Percentiles rank a stretch among this genome's conserved stretches.
Conservation (phyloP, 1,284 basidiomycete genomes). For the Pseudozyma tsukubaensis region DNA sequence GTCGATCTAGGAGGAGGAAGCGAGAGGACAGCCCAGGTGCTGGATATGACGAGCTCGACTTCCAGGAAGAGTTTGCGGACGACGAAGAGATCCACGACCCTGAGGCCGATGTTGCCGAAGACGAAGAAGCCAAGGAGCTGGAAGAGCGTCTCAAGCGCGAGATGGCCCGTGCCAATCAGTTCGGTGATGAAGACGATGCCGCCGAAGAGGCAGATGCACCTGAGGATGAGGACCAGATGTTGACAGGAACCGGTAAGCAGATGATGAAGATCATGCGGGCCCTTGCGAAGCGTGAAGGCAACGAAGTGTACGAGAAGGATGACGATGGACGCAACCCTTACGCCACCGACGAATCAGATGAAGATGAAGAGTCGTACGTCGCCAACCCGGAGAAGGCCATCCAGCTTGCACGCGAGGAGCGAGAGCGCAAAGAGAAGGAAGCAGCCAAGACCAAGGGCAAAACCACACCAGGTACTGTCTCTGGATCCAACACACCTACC, state of each 20-base stretch:
- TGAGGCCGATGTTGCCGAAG: constrained; percentile 54
- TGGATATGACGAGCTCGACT: constrained; percentile 65
- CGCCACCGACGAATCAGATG: constrained; percentile 61
- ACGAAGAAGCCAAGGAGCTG: constrained; percentile 64
- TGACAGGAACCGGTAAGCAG: constrained; percentile 66
- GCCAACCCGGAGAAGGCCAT: constrained; percentile 67
- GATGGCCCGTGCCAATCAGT: constrained; percentile 64
- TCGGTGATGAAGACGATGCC: constrained; percentile 55
- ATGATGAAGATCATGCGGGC: constrained; percentile 69
- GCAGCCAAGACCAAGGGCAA: constrained; percentile 48
- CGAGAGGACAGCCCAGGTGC: constrained; percentile 41
- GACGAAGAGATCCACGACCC: constrained; percentile 61
- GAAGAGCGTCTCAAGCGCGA: constrained; percentile 67
- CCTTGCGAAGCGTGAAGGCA: constrained; percentile 61
- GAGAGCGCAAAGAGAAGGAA: constrained; percentile 53
- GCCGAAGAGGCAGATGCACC: constrained; percentile 43
- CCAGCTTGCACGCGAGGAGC: constrained; percentile 64
- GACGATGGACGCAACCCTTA: constrained; percentile 66
- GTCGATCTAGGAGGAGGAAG: constrained; percentile 28
- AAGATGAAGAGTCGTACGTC: constrained; percentile 64
- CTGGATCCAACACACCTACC: constrained; percentile 45
- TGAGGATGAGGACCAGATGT: constrained; percentile 56
- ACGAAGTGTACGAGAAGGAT: constrained; percentile 65
- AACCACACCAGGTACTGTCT: constrained; percentile 16
- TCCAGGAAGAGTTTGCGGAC: constrained; percentile 66